Evolutionary conservation across 495 filamentous ascomycete species (phyloP), one percentile per base, ranked within the genome.

Genomic region (Apodospora peruviana): DNA sequence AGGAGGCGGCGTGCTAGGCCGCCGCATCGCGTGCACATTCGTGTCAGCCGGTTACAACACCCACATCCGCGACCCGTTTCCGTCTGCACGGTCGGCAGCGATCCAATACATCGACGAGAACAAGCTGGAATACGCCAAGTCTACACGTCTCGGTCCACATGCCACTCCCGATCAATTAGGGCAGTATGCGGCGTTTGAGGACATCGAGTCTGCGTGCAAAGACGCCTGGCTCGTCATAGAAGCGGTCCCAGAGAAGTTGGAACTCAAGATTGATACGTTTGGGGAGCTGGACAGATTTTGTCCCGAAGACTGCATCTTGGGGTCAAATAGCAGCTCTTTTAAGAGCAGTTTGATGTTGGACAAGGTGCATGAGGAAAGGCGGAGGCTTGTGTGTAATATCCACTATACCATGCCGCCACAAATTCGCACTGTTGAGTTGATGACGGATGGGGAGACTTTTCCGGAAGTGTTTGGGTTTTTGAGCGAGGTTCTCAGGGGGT

Each of bases 331-430:
- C 8, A 71, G 67, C 0, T 73, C 71, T 0, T 81, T 67, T 61
- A 75, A 69, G 47, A 66, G 69, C 2, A 56, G 62, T 0, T 61
- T 72, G 40, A 74, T 79, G 63, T 45, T 78, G 4, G 64, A 55
- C 23, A 65, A 70, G 27, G 64, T 80, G 5, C 49, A 54, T 43
- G 1, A 69, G 19, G 44, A 60, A 46, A 44, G 39, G 2, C 60
- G 64, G 0, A 52, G 73, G 1, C 48, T 67, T 29, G 20, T 53
- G 5, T 51, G 39, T 27, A 81, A 81, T 53, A 69, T 70, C 19
- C 76, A 80, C 52, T 82, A 69, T 50, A 62, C 62, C 23, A 79
- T 81, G 67, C 80, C 77, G 24, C 79, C 77, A 0, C 47, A 47
- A 22, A 67, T 70, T 32, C 52, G 55, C 4, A 65, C 59, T 9